phyloP scores from a whole-genome alignment of 2,329 filamentous ascomycete species.

The Beauveria scarabaeidicola region DNA sequence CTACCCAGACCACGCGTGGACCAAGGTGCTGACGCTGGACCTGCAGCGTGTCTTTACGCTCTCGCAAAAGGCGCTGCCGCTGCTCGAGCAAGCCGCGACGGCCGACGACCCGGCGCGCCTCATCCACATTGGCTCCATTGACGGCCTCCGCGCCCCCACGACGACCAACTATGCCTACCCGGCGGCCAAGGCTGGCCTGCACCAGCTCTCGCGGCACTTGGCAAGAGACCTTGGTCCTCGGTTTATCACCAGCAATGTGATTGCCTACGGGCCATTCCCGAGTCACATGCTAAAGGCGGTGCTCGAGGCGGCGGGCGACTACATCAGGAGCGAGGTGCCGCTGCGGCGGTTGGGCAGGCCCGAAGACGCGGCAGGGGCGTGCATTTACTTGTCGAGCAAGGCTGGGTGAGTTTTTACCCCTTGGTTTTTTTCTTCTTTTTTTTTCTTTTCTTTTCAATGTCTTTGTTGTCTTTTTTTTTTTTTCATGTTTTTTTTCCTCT shows the following conservation, averaged over 20 bases:
- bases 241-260: slow-evolving; percentile 55
- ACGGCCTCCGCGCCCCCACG: slow-evolving; percentile 51
- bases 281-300: slow-evolving; percentile 61
- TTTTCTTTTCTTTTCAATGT: background rate
- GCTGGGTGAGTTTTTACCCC: slow-evolving; percentile 41
- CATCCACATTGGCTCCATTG: slow-evolving; percentile 58
- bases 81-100: slow-evolving; percentile 43
- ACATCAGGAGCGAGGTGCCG: slow-evolving; percentile 51
- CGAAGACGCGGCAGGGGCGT: slow-evolving; percentile 62
- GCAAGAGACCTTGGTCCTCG: slow-evolving; percentile 51
- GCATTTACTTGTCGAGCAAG: slow-evolving; percentile 58
- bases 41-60: slow-evolving; percentile 61
- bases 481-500: background rate
- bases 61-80: slow-evolving; percentile 51
- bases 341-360: slow-evolving; percentile 58
- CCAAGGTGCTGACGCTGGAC: slow-evolving; percentile 54
- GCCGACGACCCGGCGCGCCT: slow-evolving; percentile 43
- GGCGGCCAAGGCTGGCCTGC: slow-evolving; percentile 54
- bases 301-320: slow-evolving; percentile 44
- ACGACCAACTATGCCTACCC: slow-evolving; percentile 54
- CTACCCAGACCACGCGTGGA: slow-evolving; percentile 52
- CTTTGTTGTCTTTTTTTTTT: background rate
- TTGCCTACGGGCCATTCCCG: slow-evolving; percentile 64
- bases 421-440: background rate
- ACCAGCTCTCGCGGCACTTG: slow-evolving; percentile 53